Conservation (phyloP, 768 basidiomycete genomes). For the Cystofilobasidium macerans region DNA sequence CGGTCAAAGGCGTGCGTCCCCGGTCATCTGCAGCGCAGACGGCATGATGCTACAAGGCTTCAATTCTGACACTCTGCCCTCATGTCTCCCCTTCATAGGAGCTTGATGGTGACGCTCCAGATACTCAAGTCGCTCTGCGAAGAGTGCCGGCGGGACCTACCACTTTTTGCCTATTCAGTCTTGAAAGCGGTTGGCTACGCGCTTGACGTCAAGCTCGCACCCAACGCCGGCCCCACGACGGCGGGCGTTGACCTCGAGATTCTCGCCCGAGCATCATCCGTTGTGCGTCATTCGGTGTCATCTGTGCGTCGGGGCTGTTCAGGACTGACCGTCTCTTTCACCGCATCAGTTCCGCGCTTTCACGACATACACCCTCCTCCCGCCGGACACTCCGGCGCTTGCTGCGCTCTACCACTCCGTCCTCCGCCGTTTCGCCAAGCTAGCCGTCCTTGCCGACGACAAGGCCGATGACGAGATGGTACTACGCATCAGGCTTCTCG, state of each 20-base stretch:
- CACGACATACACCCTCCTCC: constrained; percentile 60
- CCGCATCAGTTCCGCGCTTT: constrained; percentile 68
- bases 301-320: not conserved
- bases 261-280: constrained; percentile 50
- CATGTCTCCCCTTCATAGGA: not conserved
- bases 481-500: constrained; percentile 70
- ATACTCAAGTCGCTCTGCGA: constrained; percentile 14
- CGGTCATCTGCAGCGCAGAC: not conserved
- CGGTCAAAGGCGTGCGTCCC: constrained; percentile 14
- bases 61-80: not conserved
- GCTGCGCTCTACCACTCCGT: constrained; percentile 68
- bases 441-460: constrained; percentile 46
- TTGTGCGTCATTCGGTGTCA: constrained; percentile 51
- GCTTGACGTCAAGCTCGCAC: constrained; percentile 31
- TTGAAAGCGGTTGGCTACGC: constrained; percentile 31
- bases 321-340: not conserved
- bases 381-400: constrained; percentile 59
- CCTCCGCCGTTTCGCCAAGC: constrained; percentile 53
- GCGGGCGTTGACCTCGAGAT: constrained; percentile 36
- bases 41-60: not conserved
- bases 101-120: constrained; percentile 18
- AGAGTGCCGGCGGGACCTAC: constrained; percentile 31
- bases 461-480: constrained; percentile 50
- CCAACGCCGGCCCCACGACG: constrained; percentile 26
- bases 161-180: constrained; percentile 33